Evolutionary conservation across 2,329 filamentous ascomycete genomes (phyloP).

Genomic region (Aspergillus ruber): DNA sequence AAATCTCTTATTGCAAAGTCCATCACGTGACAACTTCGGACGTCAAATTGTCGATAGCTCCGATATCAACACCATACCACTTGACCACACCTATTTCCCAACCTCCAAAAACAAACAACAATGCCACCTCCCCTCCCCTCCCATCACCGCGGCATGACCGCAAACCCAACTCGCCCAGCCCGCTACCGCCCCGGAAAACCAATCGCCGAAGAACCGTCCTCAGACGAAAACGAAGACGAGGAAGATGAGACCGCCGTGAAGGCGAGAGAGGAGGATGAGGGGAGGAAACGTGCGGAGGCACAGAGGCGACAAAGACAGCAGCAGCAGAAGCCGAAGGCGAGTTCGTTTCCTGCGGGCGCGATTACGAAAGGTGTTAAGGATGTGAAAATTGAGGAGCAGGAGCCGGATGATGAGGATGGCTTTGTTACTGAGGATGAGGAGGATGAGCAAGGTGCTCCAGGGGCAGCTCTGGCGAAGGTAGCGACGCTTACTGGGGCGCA

Average conservation of each 20-base stretch:
- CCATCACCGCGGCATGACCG: constrained; percentile 67
- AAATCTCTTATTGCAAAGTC: too few species aligned
- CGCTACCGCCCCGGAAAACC: constrained; percentile 84
- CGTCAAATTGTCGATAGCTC: neutral
- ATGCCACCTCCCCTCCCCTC: constrained; percentile 42
- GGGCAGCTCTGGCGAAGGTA: constrained; percentile 8
- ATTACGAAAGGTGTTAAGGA: constrained; percentile 26
- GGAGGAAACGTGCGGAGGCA: constrained; percentile 26
- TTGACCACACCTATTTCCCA: too few species aligned
- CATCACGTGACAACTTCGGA: too few species aligned
- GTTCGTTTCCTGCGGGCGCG: constrained; percentile 29
- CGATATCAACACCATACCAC: too few species aligned
- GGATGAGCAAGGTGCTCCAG: too few species aligned
- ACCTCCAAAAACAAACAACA: constrained; percentile 1
- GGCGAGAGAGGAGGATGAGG: constrained; percentile 44
- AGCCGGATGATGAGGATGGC: constrained; percentile 44
- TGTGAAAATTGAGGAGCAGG: constrained; percentile 29
- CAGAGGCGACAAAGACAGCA: constrained; percentile 38
- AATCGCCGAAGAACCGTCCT: constrained; percentile 42
- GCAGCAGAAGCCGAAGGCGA: constrained; percentile 42
- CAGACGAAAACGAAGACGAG: constrained; percentile 46
- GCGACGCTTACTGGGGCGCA: constrained; percentile 11
- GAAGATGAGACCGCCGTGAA: constrained; percentile 54
- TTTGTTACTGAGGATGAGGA: constrained; percentile 55
- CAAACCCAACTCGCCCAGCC: constrained; percentile 72